Conservation (phyloP, 2,329 filamentous ascomycete species). For the Hymenoscyphus linearis region DNA sequence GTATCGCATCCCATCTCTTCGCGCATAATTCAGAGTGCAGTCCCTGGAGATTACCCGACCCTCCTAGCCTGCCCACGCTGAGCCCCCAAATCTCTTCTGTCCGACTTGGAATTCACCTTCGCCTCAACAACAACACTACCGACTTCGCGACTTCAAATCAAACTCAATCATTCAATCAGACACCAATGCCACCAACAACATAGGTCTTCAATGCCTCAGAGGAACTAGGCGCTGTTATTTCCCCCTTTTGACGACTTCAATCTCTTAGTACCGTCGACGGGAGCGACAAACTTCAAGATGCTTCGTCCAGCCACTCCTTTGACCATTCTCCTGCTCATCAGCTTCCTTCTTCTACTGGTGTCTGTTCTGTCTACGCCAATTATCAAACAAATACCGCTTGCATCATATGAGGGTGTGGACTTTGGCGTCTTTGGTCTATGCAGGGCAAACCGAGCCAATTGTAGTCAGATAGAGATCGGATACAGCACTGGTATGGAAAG, state of each 20-base stretch:
- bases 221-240: no score
- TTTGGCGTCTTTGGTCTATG: conserved; percentile 96
- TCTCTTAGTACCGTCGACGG: background rate
- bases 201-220: no score
- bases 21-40: no score
- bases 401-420: conserved; percentile 66
- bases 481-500: conserved; percentile 70
- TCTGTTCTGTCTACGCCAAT: conserved; percentile 89
- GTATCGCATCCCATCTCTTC: no score
- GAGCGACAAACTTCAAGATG: conserved; percentile 33
- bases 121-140: no score
- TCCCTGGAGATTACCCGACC: no score
- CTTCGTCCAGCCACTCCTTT: conserved; percentile 90
- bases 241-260: background rate
- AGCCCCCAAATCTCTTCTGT: no score
- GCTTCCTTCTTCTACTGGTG: conserved; percentile 79
- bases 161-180: no score
- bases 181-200: no score
- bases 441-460: conserved; percentile 52
- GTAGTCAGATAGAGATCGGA: conserved; percentile 72
- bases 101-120: no score
- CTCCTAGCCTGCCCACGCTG: no score
- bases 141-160: no score
- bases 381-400: conserved; percentile 78
- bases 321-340: conserved; percentile 75